Evolutionary conservation across 2,329 filamentous ascomycete genomes (phyloP), one percentile per base, ranked within the genome.

Genomic region (Phyllosticta capitalensis): DNA sequence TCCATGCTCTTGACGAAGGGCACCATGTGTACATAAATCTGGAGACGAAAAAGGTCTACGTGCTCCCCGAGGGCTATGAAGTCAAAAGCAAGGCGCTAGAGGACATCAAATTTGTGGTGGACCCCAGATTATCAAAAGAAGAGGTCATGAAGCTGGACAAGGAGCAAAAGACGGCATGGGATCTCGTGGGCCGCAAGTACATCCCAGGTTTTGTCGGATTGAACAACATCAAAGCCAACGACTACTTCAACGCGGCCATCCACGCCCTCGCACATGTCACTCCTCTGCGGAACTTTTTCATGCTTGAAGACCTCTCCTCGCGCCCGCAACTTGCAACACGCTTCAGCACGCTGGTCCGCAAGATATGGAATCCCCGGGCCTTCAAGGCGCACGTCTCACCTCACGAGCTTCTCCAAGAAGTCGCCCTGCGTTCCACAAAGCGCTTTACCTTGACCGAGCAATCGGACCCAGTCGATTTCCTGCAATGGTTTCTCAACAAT

Each of bases 181-280:
- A 95, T 67, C 80, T 97, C 50, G 80, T 81, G 55, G 90, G 90
- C 63, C 89, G 88, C 73, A 85, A 88, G 71, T 99, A 99, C 75
- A 87, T 87, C 65, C 94, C 94, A 20, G 92, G 94, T 5, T 99
- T 92, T 71, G 90, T 99, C 62, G 94, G 94, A 65, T 95, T 99
- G 89, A 99, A 99, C 81, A 99, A 99, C 76, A 96, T 99, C 80
- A 99, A 99, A 75, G 90, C 94, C 61, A 99, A 99, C 76, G 94
- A 99, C 78, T 99, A 99, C 76, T 82, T 97, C 69, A 99, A 99
- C 71, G 92, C 96, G 24, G 83, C 96, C 2, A 87, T 95, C 54
- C 94, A 99, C 73, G 87, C 92, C 6, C 81, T 99, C 45, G 87
- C 92, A 2, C 94, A 99, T 73, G 90, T 97, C 24, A 79, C 86